phyloP scores from a whole-genome alignment of 2,329 filamentous ascomycete genomes.

The Fusarium citri region DNA sequence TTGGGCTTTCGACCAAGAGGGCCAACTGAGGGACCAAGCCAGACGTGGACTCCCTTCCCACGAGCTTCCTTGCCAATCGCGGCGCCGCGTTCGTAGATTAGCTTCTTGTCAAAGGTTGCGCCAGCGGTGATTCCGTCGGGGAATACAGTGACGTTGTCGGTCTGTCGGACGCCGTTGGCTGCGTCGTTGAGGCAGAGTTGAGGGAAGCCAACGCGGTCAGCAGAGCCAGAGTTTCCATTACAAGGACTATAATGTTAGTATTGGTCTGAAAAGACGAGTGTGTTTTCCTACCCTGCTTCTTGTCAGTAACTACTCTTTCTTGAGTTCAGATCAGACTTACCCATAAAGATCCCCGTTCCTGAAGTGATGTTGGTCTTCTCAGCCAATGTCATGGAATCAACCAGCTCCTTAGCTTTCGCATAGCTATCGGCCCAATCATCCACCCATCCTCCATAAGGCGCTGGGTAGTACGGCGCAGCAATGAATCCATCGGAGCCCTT shows the following conservation, averaged over 20 bases:
- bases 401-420: slow-evolving; percentile 73
- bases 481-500: slow-evolving; percentile 48
- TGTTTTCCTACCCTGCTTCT: slow-evolving; percentile 20
- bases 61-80: slow-evolving; percentile 78
- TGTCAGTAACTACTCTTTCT: not conserved
- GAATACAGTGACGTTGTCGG: slow-evolving; percentile 81
- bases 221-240: slow-evolving; percentile 81
- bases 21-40: slow-evolving; percentile 77
- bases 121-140: slow-evolving; percentile 82
- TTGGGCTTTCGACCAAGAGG: slow-evolving; percentile 78
- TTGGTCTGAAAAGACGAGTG: no score
- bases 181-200: slow-evolving; percentile 79
- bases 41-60: slow-evolving; percentile 78
- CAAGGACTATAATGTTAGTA: slow-evolving; percentile 64
- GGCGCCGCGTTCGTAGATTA: slow-evolving; percentile 75
- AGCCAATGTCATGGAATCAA: slow-evolving; percentile 80
- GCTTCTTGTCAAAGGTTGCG: slow-evolving; percentile 78
- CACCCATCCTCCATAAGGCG: slow-evolving; percentile 78
- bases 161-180: slow-evolving; percentile 76
- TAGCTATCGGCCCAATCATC: slow-evolving; percentile 77
- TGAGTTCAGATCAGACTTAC: slow-evolving; percentile 44
- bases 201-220: slow-evolving; percentile 75
- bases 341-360: slow-evolving; percentile 79
- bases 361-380: slow-evolving; percentile 84
- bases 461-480: slow-evolving; percentile 73